These are phyloP conservation scores for Basidiobolus meristosporus DNA, from an alignment of 371 early-diverging fungal genomes.

Conservation along the genomic window DNA sequence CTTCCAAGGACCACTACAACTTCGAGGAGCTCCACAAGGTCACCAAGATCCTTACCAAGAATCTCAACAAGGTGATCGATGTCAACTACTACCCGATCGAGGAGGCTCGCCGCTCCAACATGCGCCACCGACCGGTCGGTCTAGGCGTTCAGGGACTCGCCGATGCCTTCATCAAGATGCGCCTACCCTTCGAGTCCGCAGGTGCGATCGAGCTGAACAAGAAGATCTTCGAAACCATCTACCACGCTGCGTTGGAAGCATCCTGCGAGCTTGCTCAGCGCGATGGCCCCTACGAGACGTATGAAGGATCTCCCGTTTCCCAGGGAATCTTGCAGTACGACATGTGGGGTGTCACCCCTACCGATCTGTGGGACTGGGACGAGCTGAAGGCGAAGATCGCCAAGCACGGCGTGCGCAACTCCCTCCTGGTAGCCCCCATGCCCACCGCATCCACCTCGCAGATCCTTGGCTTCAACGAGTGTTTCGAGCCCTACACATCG, in stretches of 20 bases:
- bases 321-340: constrained; percentile 95
- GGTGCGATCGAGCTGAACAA: constrained; percentile 80
- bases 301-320: constrained; percentile 78
- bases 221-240: constrained; percentile 95
- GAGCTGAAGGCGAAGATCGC: constrained; percentile 66
- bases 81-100: constrained; percentile 92
- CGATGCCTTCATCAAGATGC: constrained; percentile 92
- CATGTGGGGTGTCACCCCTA: constrained; percentile 75
- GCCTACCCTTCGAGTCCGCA: constrained; percentile 90
- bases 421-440: constrained; percentile 95
- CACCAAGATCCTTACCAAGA: constrained; percentile 76
- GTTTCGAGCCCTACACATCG: constrained; percentile 97
- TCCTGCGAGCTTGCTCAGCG: constrained; percentile 84
- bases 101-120: constrained; percentile 78
- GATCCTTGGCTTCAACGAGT: constrained; percentile 97
- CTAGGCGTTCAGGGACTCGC: constrained; percentile 98
- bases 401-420: constrained; percentile 92
- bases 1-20: constrained; percentile 36
- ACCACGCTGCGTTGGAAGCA: constrained; percentile 92
- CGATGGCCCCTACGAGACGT: constrained; percentile 80
- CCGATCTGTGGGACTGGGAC: constrained; percentile 87
- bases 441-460: constrained; percentile 99
- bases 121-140: constrained; percentile 95
- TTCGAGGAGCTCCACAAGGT: constrained; percentile 55
- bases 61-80: constrained; percentile 97